A percentile compares a stretch with the other conserved stretches of the same genome.
These are phyloP conservation scores for Pseudonitzschia multiseries DNA, from an alignment of 108 stramenopile genomes.

Conservation along the genomic window DNA sequence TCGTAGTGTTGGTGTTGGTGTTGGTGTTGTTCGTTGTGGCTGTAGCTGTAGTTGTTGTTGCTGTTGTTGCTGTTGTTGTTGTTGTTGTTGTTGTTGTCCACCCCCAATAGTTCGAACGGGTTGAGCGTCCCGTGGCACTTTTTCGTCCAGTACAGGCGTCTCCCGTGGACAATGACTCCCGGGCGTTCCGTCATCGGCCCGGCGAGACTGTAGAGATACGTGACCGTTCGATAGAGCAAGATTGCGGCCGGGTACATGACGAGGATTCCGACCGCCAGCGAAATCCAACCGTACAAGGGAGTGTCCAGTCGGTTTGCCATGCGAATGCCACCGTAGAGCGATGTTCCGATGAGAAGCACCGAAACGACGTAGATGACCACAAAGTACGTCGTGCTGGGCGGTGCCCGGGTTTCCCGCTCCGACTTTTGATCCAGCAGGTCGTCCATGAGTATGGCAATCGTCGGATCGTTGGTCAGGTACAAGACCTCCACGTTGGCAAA, in stretches of 20 bases:
- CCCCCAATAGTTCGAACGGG: conserved; percentile 25
- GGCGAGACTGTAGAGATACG: conserved; percentile 6
- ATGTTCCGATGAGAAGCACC: conserved; percentile 18
- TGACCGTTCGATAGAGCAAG: conserved; percentile 19
- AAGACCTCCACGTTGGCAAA: conserved; percentile 59
- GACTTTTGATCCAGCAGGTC: conserved; percentile 34
- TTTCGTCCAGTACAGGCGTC: conserved; percentile 20
- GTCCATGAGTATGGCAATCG: conserved; percentile 36
- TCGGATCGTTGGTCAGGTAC: conserved; percentile 48
- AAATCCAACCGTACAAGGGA: conserved; percentile 34
- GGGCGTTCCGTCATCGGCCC: conserved; percentile 19
- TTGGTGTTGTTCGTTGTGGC: too few species aligned
- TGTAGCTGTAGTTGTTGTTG: too few species aligned
- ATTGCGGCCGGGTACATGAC: conserved; percentile 38
- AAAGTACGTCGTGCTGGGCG: conserved; percentile 8
- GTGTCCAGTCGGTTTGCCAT: conserved; percentile 24
- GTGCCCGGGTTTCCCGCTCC: conserved; percentile 25
- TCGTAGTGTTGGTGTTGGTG: too few species aligned
- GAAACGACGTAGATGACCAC: conserved; percentile 18
- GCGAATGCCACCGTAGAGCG: conserved; percentile 22
- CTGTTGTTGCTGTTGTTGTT: too few species aligned
- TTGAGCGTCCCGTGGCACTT: conserved; percentile 22
- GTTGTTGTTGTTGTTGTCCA: not conserved
- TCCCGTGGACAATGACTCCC: conserved; percentile 35
- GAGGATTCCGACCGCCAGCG: conserved; percentile 23